Percentiles rank a stretch among this genome's conserved stretches.
Conservation (phyloP, 768 basidiomycete genomes). For the Serendipita sp. region DNA sequence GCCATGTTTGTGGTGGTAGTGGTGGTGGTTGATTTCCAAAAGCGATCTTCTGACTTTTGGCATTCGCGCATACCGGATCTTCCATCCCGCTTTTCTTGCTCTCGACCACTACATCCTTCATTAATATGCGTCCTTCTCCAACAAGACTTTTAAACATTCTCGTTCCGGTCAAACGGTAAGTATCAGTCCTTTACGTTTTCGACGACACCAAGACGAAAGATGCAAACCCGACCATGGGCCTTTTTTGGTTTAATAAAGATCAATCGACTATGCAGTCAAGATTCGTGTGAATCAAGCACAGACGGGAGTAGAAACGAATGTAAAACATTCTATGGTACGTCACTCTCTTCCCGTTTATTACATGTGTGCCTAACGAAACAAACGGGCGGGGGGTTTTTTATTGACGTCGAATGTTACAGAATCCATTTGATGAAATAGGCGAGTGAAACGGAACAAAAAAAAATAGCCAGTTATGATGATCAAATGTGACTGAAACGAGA, state of each 20-base stretch:
- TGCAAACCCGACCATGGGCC: not conserved
- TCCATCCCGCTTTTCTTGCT: too few relatives aligned
- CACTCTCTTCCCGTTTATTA: not conserved
- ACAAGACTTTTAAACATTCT: conserved; percentile 69
- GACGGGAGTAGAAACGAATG: conserved; percentile 89
- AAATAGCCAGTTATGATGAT: not conserved
- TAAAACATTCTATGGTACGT: conserved; percentile 96
- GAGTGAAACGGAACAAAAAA: conserved; percentile 13
- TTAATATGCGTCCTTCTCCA: conserved; percentile 59
- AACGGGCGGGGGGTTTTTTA: not conserved
- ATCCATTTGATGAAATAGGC: conserved; percentile 99
- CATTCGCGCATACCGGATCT: too few relatives aligned
- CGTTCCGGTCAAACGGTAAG: conserved; percentile 80
- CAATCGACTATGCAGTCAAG: conserved; percentile 96
- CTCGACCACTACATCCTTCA: not conserved
- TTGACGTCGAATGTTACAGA: conserved; percentile 30
- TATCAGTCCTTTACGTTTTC: not conserved
- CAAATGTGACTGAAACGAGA: not conserved
- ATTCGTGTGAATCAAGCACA: conserved; percentile 92
- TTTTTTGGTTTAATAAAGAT: conserved; percentile 26
- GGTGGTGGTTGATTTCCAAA: conserved; percentile 12
- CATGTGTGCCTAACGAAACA: not conserved
- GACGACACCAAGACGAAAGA: conserved; percentile 9
- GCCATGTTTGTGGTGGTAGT: conserved; percentile 40
- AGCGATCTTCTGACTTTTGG: not conserved